A percentile compares a stretch with the other conserved stretches of the same genome.
Evolutionary conservation across 805 yeast species (phyloP).

Genomic region (Starmerella tilneyi): DNA sequence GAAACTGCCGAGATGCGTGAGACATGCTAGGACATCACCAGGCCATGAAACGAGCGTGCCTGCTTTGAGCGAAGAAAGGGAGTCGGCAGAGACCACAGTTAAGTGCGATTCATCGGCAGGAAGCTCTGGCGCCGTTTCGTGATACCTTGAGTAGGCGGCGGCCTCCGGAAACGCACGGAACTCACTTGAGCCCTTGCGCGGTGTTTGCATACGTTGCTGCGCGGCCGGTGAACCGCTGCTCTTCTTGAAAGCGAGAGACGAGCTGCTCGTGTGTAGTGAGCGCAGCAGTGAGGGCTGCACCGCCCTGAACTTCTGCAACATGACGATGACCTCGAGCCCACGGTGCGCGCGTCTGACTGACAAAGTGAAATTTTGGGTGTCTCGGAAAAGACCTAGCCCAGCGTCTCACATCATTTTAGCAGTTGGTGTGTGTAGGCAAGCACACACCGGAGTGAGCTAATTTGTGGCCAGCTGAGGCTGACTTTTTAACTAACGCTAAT

Average conservation of each 20-base stretch:
- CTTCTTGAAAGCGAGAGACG: conserved; percentile 16
- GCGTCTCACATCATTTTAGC: too few species aligned
- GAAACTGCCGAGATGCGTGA: conserved; percentile 22
- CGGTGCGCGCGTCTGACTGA: background rate
- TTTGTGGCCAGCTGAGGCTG: too few species aligned
- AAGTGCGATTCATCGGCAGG: conserved; percentile 9
- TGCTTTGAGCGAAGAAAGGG: background rate
- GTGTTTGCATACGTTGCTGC: conserved; percentile 15
- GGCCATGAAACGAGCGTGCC: conserved; percentile 21
- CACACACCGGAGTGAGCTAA: too few species aligned
- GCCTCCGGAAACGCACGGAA: conserved; percentile 23
- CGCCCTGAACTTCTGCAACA: background rate
- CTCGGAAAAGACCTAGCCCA: background rate
- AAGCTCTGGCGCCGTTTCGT: conserved; percentile 18
- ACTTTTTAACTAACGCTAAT: too few species aligned
- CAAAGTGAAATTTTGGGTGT: conserved; percentile 3
- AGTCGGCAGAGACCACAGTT: conserved; percentile 6
- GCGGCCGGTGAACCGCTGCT: conserved; percentile 7
- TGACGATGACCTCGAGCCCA: background rate
- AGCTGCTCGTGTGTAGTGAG: conserved; percentile 12
- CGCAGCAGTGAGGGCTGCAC: conserved; percentile 4
- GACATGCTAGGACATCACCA: conserved; percentile 17
- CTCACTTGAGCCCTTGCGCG: conserved; percentile 24
- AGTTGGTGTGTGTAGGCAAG: too few species aligned
- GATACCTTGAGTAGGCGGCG: conserved; percentile 22